These are phyloP conservation scores for Talaromyces ruber DNA, from an alignment of 495 filamentous ascomycete genomes.

Conservation along the genomic window DNA sequence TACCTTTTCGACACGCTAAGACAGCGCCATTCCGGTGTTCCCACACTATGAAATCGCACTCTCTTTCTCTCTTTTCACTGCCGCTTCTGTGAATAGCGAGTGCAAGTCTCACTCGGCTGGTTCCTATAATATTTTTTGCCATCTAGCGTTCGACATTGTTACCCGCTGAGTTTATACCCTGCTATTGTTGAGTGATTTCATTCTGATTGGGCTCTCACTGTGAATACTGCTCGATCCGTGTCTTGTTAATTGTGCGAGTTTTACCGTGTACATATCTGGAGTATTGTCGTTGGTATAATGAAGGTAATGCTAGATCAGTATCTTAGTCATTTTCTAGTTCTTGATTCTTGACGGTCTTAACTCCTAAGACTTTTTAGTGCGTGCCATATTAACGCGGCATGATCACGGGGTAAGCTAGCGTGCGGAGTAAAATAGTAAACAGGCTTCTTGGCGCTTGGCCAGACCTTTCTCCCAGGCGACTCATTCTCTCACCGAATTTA, in stretches of 20 bases:
- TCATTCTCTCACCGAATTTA: background rate
- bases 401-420: background rate
- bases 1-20: conserved; percentile 59
- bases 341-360: background rate
- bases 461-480: background rate
- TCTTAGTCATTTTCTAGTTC: background rate
- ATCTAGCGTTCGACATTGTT: conserved; percentile 2
- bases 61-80: background rate
- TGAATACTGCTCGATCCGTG: background rate
- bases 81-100: background rate
- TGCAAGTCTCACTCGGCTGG: background rate
- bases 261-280: conserved; percentile 5
- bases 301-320: conserved; percentile 1
- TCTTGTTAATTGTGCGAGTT: background rate
- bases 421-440: background rate
- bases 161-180: conserved; percentile 3
- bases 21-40: conserved; percentile 29
- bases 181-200: conserved; percentile 3
- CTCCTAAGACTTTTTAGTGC: background rate
- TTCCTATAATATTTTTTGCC: background rate
- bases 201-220: background rate
- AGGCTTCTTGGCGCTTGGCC: background rate
- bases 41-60: conserved; percentile 23
- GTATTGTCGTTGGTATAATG: conserved; percentile 5
- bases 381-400: background rate